Evolutionary conservation across 2,329 filamentous ascomycete genomes (phyloP).

Genomic region (Microcyclosporella mali): DNA sequence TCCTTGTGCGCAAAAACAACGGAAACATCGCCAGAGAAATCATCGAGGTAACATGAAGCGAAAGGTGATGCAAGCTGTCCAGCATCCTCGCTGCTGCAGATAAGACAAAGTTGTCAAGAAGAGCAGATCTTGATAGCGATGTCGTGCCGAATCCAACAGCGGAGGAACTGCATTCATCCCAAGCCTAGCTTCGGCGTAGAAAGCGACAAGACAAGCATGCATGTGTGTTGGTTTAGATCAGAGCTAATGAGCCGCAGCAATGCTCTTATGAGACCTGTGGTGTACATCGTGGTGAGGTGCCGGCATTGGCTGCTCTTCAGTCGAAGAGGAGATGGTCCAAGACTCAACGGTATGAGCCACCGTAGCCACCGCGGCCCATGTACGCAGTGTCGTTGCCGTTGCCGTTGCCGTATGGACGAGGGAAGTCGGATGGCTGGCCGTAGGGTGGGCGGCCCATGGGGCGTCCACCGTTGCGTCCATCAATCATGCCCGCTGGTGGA

Average conservation of each 20-base stretch:
- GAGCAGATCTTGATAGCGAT: conserved; percentile 14
- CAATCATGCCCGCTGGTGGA: conserved; percentile 59
- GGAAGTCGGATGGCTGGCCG: conserved; percentile 7
- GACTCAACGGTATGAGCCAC: conserved; percentile 21
- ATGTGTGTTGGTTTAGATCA: conserved; percentile 19
- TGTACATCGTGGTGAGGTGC: conserved; percentile 1
- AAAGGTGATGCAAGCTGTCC: conserved; percentile 15
- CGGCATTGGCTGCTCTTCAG: background rate
- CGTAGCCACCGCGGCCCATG: conserved; percentile 20
- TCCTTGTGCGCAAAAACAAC: conserved; percentile 12
- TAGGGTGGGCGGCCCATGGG: conserved; percentile 18
- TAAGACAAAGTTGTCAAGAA: conserved; percentile 16
- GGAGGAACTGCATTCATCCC: conserved; percentile 10
- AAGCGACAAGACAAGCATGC: conserved; percentile 17
- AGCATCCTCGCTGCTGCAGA: conserved; percentile 16
- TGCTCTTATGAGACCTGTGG: conserved; percentile 5
- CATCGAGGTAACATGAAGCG: conserved; percentile 13
- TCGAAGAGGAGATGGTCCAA: conserved; percentile 5
- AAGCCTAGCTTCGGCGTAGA: conserved; percentile 17
- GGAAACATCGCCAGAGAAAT: conserved; percentile 13
- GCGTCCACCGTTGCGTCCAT: conserved; percentile 17
- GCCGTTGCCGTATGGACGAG: conserved; percentile 7
- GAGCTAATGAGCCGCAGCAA: conserved; percentile 13
- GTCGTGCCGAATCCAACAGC: conserved; percentile 14
- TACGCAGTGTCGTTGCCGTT: conserved; percentile 10